phyloP scores from a whole-genome alignment of 257 asterid genomes.

The Solanum peruvianum region DNA sequence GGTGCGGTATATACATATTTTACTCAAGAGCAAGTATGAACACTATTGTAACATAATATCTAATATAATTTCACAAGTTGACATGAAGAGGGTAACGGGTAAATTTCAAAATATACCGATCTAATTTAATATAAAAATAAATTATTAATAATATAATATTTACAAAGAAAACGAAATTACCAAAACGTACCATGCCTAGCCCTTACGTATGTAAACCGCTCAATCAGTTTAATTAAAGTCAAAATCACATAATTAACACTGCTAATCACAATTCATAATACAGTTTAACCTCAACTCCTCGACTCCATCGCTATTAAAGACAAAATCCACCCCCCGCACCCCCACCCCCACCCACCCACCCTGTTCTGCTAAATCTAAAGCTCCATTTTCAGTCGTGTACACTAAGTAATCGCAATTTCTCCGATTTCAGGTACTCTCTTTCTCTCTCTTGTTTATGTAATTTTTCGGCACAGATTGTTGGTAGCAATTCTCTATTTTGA shows the following conservation, averaged over 20 bases:
- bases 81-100: no score
- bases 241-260: background rate
- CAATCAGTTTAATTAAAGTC: background rate
- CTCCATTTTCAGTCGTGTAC: background rate
- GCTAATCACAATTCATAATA: background rate
- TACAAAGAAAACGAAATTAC: background rate
- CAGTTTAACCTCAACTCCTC: background rate
- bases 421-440: constrained; percentile 1
- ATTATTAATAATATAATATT: no score
- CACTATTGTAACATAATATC: rapidly evolving
- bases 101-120: background rate
- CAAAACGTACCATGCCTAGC: background rate
- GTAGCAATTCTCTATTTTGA: background rate
- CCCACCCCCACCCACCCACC: no score
- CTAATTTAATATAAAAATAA: no score
- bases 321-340: rapidly evolving
- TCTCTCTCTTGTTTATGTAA: background rate
- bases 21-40: no score
- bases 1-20: no score
- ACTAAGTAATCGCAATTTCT: background rate
- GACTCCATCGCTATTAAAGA: background rate
- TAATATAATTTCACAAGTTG: no score
- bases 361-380: background rate
- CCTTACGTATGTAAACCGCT: background rate
- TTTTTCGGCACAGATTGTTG: background rate